phyloP scores from a whole-genome alignment of 2,329 filamentous ascomycete species.

The Fusarium bactridioides region DNA sequence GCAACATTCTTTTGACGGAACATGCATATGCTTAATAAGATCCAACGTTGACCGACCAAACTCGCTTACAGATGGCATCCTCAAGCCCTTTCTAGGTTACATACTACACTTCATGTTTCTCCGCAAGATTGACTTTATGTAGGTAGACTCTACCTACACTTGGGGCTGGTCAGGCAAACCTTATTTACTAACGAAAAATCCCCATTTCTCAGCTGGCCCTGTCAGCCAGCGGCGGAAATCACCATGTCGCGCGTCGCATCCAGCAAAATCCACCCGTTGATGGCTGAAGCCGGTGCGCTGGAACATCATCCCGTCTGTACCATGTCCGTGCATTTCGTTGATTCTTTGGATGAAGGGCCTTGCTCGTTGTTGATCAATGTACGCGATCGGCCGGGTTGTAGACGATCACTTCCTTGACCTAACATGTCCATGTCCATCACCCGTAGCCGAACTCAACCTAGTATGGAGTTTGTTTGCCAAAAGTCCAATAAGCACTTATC shows the following conservation, averaged over 20 bases:
- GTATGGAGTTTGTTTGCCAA: slow-evolving; percentile 9
- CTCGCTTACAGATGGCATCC: background rate
- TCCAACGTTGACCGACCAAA: background rate
- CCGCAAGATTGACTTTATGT: background rate
- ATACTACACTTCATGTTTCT: background rate
- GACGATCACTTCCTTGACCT: slow-evolving; percentile 25
- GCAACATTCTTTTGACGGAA: background rate
- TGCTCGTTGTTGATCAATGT: slow-evolving; percentile 17
- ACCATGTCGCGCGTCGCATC: slow-evolving; percentile 4
- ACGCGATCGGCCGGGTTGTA: slow-evolving; percentile 14
- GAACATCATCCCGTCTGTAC: background rate
- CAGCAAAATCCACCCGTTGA: background rate
- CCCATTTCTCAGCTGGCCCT: slow-evolving; percentile 10
- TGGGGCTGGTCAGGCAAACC: background rate
- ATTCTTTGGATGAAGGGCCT: background rate
- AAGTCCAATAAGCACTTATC: background rate
- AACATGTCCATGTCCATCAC: slow-evolving; percentile 16
- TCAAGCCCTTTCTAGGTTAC: background rate
- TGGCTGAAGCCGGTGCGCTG: background rate
- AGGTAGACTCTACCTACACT: background rate
- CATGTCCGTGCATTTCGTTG: slow-evolving; percentile 17
- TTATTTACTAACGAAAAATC: background rate
- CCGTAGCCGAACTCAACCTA: slow-evolving; percentile 23
- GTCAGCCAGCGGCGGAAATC: background rate
- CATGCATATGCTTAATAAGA: background rate